A percentile compares a stretch with the other conserved stretches of the same genome.
Conservation (phyloP, 2,329 filamentous ascomycete species). For the Fusarium sp. region DNA sequence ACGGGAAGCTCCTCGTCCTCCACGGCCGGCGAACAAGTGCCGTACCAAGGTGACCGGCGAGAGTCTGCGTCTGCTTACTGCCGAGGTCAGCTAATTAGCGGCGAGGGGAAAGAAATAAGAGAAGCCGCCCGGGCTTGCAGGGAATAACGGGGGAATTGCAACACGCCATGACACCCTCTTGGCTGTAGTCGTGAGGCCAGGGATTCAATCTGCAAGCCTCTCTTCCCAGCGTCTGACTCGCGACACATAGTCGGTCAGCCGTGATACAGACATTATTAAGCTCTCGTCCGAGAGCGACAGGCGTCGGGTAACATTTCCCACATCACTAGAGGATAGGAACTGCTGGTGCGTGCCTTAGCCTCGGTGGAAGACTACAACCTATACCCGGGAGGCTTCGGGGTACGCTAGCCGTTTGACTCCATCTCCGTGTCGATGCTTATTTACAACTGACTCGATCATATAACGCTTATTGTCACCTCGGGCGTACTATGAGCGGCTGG, state of each 20-base stretch:
- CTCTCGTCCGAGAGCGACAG: neutral
- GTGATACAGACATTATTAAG: neutral
- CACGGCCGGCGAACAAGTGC: conserved; percentile 2
- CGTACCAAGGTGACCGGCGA: neutral
- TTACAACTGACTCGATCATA: neutral
- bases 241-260: conserved; percentile 3
- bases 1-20: conserved; percentile 24
- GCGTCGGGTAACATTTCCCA: neutral
- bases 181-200: neutral
- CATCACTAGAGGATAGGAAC: neutral
- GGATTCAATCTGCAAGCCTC: neutral
- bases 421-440: neutral
- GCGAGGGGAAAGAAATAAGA: conserved; percentile 11
- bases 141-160: conserved; percentile 28
- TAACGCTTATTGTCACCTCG: neutral
- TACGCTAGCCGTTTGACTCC: neutral
- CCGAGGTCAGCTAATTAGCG: neutral
- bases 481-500: neutral
- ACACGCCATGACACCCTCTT: conserved; percentile 13
- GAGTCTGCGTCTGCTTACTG: neutral
- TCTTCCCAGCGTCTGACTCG: conserved; percentile 4
- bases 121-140: conserved; percentile 5
- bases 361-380: neutral
- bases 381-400: neutral
- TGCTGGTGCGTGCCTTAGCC: neutral